Percentiles rank a stretch among this genome's conserved stretches.
Evolutionary conservation across 2,329 filamentous ascomycete species (phyloP).

Genomic region (Fusarium torreyae): DNA sequence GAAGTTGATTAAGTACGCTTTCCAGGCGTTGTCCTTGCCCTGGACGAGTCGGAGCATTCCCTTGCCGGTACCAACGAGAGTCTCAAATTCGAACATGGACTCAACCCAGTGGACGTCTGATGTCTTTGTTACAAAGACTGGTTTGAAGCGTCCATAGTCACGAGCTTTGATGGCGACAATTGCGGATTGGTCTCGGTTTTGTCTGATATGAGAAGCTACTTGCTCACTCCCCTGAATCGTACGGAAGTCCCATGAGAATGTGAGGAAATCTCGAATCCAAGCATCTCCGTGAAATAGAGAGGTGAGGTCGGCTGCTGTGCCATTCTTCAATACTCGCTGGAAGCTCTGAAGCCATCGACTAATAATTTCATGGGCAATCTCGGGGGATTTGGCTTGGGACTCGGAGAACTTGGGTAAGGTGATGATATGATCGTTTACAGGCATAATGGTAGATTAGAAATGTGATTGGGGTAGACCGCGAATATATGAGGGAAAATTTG

Average conservation of each 20-base stretch:
- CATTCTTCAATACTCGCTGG: background rate
- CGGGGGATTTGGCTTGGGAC: constrained; percentile 5
- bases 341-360: constrained; percentile 5
- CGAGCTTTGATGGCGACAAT: constrained; percentile 16
- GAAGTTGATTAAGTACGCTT: constrained; percentile 47
- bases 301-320: background rate
- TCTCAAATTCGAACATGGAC: constrained; percentile 29
- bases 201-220: constrained; percentile 7
- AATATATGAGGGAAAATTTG: too few relatives aligned
- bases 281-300: constrained; percentile 44
- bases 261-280: constrained; percentile 52
- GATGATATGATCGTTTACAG: constrained; percentile 9
- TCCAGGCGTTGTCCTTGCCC: constrained; percentile 35
- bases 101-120: constrained; percentile 8
- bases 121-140: background rate
- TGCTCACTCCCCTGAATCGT: constrained; percentile 41
- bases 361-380: constrained; percentile 2
- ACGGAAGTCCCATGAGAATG: constrained; percentile 50
- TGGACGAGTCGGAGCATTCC: constrained; percentile 19
- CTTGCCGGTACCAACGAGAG: constrained; percentile 4
- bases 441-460: background rate
- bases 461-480: background rate
- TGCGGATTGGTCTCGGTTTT: constrained; percentile 1
- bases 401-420: constrained; percentile 6
- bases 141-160: constrained; percentile 7